phyloP scores from a whole-genome alignment of 1,284 basidiomycete genomes.

The Gastroboletus turbinatus region DNA sequence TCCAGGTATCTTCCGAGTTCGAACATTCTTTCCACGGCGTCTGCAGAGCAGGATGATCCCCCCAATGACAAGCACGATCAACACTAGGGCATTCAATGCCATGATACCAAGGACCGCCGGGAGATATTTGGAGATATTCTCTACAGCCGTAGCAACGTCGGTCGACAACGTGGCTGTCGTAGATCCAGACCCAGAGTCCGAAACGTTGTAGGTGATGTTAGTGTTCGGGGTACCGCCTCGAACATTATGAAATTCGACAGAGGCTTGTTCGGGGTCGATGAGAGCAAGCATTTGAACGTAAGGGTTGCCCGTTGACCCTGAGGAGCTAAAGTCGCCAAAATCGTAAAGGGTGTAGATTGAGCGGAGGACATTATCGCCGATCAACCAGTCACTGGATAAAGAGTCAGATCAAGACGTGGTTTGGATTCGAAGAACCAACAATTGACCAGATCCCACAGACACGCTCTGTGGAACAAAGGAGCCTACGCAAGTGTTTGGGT shows the following conservation, averaged over 20 bases:
- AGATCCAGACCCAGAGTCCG: slow-evolving; percentile 44
- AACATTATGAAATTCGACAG: slow-evolving; percentile 60
- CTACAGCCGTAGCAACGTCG: slow-evolving; percentile 54
- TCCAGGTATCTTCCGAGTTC: slow-evolving; percentile 44
- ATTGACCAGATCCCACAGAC: slow-evolving; percentile 56
- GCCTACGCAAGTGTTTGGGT: slow-evolving; percentile 57
- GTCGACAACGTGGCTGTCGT: slow-evolving; percentile 51
- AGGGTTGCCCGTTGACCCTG: slow-evolving; percentile 65
- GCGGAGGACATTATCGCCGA: slow-evolving; percentile 81
- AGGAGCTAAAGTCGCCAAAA: slow-evolving; percentile 74
- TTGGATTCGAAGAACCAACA: slow-evolving; percentile 46
- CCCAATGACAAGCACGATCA: slow-evolving; percentile 53
- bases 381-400: slow-evolving; percentile 64
- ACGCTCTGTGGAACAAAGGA: slow-evolving; percentile 66
- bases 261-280: slow-evolving; percentile 65
- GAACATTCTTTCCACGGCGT: slow-evolving; percentile 35
- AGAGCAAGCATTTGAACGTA: slow-evolving; percentile 73
- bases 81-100: slow-evolving; percentile 67
- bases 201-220: slow-evolving; percentile 68
- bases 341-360: slow-evolving; percentile 85
- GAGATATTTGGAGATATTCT: slow-evolving; percentile 59
- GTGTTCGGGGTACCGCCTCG: slow-evolving; percentile 62
- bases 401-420: slow-evolving; percentile 6
- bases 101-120: slow-evolving; percentile 70
- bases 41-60: slow-evolving; percentile 54